Evolutionary conservation across 2,329 filamentous ascomycete species (phyloP).

Genomic region (Parasarocladium wereldwijsianum): DNA sequence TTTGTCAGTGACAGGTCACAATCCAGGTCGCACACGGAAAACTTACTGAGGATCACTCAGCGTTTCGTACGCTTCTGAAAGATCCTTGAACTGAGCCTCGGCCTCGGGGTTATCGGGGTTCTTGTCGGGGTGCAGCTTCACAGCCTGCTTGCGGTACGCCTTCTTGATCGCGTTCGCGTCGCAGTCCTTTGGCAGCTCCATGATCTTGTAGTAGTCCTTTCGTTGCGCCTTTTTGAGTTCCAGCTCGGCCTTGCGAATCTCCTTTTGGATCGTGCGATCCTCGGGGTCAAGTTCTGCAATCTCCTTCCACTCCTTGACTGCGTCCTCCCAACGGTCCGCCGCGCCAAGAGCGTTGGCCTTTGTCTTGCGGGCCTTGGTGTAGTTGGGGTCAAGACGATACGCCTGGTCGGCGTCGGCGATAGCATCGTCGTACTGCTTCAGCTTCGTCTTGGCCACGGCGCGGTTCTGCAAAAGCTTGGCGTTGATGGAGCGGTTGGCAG

Average conservation of each 20-base stretch:
- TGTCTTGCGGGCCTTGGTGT: constrained; percentile 84
- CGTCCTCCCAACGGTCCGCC: constrained; percentile 83
- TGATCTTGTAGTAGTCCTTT: constrained; percentile 98
- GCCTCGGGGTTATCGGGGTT: constrained; percentile 77
- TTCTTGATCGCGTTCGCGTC: constrained; percentile 82
- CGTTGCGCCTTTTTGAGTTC: constrained; percentile 95
- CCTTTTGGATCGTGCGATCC: constrained; percentile 67
- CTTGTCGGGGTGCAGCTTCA: constrained; percentile 94
- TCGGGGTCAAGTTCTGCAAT: constrained; percentile 71
- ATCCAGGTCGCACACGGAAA: constrained; percentile 6
- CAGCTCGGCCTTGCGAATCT: constrained; percentile 79
- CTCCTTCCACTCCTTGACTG: constrained; percentile 75
- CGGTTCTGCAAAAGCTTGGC: constrained; percentile 91
- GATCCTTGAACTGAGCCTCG: constrained; percentile 91
- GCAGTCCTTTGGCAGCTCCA: constrained; percentile 76
- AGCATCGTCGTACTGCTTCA: constrained; percentile 72
- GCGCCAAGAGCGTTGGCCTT: constrained; percentile 81
- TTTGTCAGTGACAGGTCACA: constrained; percentile 18
- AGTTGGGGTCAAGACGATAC: constrained; percentile 66
- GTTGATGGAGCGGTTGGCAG: constrained; percentile 80
- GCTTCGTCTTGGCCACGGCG: constrained; percentile 67
- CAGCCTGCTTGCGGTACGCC: constrained; percentile 88
- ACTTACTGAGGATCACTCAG: constrained; percentile 85
- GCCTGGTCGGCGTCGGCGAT: constrained; percentile 79
- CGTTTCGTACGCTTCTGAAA: constrained; percentile 92